Evolutionary conservation across 768 basidiomycete genomes (phyloP), one percentile per base, ranked within the genome.

Genomic region (Phylloporus sp.): DNA sequence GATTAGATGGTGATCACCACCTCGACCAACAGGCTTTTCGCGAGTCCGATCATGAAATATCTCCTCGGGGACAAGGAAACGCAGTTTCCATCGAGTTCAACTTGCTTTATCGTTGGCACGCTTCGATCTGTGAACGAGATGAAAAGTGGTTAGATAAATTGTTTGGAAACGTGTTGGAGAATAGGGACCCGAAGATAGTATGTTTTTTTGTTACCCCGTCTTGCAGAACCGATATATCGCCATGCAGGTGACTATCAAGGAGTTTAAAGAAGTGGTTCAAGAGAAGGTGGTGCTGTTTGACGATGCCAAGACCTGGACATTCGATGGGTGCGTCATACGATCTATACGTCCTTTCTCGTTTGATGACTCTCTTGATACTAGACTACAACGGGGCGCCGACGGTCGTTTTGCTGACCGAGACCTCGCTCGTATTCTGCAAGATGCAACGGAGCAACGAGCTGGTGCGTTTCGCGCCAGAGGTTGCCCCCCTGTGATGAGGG

Each of bases 41-140:
- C 37, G 74, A 75, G 22, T 9, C 57, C 1, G 57, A 70, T 48
- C 84, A 86, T 52, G 68, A 69, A 1, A 62, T 85, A 45, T 67
- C 75, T 13, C 77, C 80, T 29, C 75, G 80, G 9, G 89, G 88
- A 29, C 69, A 81, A 60, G 89, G 89, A 40, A 90, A 90, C 57
- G 80, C 78, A 29, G 78, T 80, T 48, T 86, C 87, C 0, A 60
- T 88, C 27, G 89, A 90, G 65, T 90, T 90, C 70, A 89, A 75
- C 56, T 54, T 77, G 20, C 59, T 76, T 15, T 75, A 77, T 54
- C 70, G 62, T 33, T 88, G 86, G 86, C 86, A 88, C 55, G 69
- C 86, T 17, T 72, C 81, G 2, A 59, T 84, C 1, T 80, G 79
- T 7, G 59, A 68, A 40, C 51, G 71, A 36, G 84, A 88, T 61